Conservation (phyloP, 169 alveolate species). For the Plasmodium gonderi region DNA sequence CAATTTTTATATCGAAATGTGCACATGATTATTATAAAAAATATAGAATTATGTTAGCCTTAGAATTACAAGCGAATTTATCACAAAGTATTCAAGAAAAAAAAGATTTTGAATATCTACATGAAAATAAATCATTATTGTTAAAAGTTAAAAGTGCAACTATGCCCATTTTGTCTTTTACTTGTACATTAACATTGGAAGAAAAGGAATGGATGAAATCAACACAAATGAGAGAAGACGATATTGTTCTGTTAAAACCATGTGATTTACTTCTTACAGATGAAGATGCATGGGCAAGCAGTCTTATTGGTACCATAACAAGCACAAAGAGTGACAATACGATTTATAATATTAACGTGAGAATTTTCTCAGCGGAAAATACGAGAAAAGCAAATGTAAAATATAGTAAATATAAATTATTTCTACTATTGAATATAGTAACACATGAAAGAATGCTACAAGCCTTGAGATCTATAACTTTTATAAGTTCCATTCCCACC, state of each 20-base stretch:
- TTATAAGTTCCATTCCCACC: slow-evolving; percentile 69
- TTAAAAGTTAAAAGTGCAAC: slow-evolving; percentile 69
- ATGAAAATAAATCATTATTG: slow-evolving; percentile 68
- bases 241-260: slow-evolving; percentile 80
- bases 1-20: slow-evolving; percentile 71
- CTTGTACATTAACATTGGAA: slow-evolving; percentile 74
- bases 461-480: slow-evolving; percentile 79
- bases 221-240: slow-evolving; percentile 81
- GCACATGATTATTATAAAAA: slow-evolving; percentile 75
- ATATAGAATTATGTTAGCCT: slow-evolving; percentile 71
- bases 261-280: slow-evolving; percentile 48
- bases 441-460: slow-evolving; percentile 82
- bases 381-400: slow-evolving; percentile 66
- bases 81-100: slow-evolving; percentile 74
- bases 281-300: slow-evolving; percentile 78
- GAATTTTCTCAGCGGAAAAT: slow-evolving; percentile 73
- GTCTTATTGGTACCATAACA: slow-evolving; percentile 51
- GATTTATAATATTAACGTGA: slow-evolving; percentile 39
- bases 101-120: slow-evolving; percentile 68
- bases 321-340: slow-evolving; percentile 65
- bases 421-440: slow-evolving; percentile 56
- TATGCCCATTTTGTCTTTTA: slow-evolving; percentile 60
- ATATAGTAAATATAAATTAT: slow-evolving; percentile 62
- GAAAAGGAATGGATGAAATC: slow-evolving; percentile 75
- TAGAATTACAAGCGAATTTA: slow-evolving; percentile 70